Evolutionary conservation across 805 yeast species (phyloP), one percentile per base, ranked within the genome.

Genomic region (Ogataea trehaloabstinens): DNA sequence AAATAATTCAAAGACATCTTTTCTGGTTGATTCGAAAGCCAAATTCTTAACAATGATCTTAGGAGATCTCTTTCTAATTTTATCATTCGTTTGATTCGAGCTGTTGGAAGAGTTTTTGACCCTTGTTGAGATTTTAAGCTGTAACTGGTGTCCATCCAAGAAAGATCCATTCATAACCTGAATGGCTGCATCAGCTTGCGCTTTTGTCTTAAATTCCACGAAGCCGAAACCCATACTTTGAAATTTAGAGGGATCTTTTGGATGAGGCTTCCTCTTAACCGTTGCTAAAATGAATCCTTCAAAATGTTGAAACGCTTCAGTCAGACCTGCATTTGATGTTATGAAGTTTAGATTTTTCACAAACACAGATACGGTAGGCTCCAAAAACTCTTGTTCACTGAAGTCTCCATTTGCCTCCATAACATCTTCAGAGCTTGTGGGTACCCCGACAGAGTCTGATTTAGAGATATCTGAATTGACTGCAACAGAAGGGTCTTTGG

Each of bases 161-260:
- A 78, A 78, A 37, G 78, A 73, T 3, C 87, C 95, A 60, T 90
- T 86, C 68, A 88, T 65, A 0, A 82, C 73, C 24, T 71, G 61
- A 34, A 88, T 78, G 5, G 96, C 98, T 10, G 74, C 70, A 28
- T 76, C 71, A 0, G 99, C 99, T 53, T 84, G 80, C 28, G 80
- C 86, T 49, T 76, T 78, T 2, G 90, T 77, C 50, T 70, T 78
- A 63, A 88, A 93, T 64, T 93, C 99, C 11, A 78, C 96, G 66
- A 93, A 93, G 1, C 99, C 99, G 56, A 89, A 93, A 16, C 99
- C 99, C 99, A 93, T 93, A 52, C 96, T 88, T 43, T 80, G 72
- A n/a, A 71, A 65, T 41, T 75, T 75, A 8, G 81, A 83, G 2
- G 74, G 57, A 44, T 78, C 74, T 63, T 80, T 86, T 25, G 95